Conservation (phyloP, 257 asterid genomes). For the Gardenia jasminoides region DNA sequence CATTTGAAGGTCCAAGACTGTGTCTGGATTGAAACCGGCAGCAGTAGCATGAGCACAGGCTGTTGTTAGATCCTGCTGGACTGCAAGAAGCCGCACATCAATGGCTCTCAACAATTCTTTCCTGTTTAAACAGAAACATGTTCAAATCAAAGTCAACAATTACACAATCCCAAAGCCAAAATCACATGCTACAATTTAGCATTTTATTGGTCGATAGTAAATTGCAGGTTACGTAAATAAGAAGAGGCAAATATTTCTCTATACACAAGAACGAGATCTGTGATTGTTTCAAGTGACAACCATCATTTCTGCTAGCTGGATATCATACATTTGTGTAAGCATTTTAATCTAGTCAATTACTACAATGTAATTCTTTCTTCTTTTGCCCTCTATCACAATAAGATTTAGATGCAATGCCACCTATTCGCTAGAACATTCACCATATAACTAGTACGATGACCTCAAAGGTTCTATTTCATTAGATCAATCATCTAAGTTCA, state of each 20-base stretch:
- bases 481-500: neutral
- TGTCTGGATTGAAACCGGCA: conserved; percentile 71
- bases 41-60: conserved; percentile 84
- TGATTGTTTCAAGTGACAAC: neutral
- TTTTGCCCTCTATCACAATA: neutral
- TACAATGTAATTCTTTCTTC: neutral
- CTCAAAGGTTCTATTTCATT: neutral
- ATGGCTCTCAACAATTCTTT: conserved; percentile 91
- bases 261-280: neutral
- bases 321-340: neutral
- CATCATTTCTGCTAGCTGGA: neutral
- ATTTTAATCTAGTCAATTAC: neutral
- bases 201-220: neutral
- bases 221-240: neutral
- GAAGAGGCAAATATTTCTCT: neutral
- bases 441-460: neutral
- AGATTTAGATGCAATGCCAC: neutral
- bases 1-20: conserved; percentile 71
- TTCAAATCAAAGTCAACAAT: neutral
- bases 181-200: neutral
- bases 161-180: neutral
- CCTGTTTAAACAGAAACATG: conserved; percentile 43
- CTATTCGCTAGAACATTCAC: neutral
- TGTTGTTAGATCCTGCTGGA: conserved; percentile 63
- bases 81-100: conserved; percentile 81